These are phyloP conservation scores for Malassezia brasiliensis DNA, from an alignment of 1,284 basidiomycete genomes.

Conservation along the genomic window DNA sequence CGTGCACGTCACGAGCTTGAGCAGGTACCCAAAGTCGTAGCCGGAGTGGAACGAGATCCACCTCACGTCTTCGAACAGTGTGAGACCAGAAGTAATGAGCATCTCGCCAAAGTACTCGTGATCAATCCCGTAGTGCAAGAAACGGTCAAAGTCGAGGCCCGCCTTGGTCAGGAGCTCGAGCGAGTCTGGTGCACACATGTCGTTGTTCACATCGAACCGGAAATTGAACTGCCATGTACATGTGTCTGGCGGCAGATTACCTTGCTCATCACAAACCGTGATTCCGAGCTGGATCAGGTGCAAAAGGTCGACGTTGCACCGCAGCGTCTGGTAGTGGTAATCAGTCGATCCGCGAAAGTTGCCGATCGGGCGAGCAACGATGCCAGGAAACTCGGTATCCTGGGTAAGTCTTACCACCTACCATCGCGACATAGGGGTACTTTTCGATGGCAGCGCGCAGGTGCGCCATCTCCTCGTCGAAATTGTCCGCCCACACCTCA, in stretches of 20 bases:
- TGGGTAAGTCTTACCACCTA: constrained; percentile 11
- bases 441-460: constrained; percentile 76
- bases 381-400: constrained; percentile 97
- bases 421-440: constrained; percentile 90
- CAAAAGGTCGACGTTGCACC: constrained; percentile 86
- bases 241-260: constrained; percentile 67
- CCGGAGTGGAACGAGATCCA: constrained; percentile 99
- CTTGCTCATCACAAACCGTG: constrained; percentile 85
- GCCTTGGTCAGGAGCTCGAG: constrained; percentile 88
- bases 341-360: constrained; percentile 92
- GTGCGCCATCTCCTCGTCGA: constrained; percentile 80
- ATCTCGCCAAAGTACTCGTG: constrained; percentile 95
- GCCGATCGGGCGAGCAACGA: constrained; percentile 92
- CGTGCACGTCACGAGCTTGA: constrained; percentile 81
- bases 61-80: constrained; percentile 75
- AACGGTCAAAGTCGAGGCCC: constrained; percentile 87
- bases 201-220: constrained; percentile 78
- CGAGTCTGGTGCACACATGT: constrained; percentile 97
- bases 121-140: constrained; percentile 81
- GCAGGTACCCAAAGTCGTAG: constrained; percentile 97
- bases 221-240: constrained; percentile 99
- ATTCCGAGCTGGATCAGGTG: constrained; percentile 96
- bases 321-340: constrained; percentile 98
- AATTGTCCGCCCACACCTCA: constrained; percentile 88
- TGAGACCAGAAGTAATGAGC: constrained; percentile 88